A percentile compares a stretch with the other conserved stretches of the same genome.
These are phyloP conservation scores for Cordyceps fumosorosea DNA, from an alignment of 2,329 filamentous ascomycete species.

Conservation along the genomic window DNA sequence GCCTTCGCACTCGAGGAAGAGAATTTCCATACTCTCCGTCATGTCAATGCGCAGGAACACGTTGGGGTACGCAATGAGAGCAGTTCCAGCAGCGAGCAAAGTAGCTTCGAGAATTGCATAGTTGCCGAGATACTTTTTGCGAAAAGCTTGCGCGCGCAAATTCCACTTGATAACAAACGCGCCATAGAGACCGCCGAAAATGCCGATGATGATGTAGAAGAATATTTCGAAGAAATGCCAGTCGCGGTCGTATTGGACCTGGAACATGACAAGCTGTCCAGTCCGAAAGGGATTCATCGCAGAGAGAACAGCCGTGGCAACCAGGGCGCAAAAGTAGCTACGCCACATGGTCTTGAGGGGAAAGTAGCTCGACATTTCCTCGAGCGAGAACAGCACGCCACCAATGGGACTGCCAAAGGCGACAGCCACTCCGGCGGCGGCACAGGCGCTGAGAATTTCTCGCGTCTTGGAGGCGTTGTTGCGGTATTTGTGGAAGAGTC, in stretches of 20 bases:
- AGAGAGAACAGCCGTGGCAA: slow-evolving; percentile 85
- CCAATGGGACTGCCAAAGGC: slow-evolving; percentile 97
- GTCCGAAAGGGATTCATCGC: slow-evolving; percentile 98
- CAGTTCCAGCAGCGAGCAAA: slow-evolving; percentile 73
- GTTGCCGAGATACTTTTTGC: slow-evolving; percentile 81
- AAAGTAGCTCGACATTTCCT: slow-evolving; percentile 97
- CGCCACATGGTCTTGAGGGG: slow-evolving; percentile 96
- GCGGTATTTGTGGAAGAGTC: slow-evolving; percentile 87
- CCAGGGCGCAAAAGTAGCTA: slow-evolving; percentile 94
- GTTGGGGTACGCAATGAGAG: slow-evolving; percentile 93
- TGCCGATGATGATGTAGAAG: slow-evolving; percentile 85
- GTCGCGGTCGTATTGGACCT: slow-evolving; percentile 87
- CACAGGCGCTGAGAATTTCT: slow-evolving; percentile 90
- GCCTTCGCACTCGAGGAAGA: slow-evolving; percentile 90
- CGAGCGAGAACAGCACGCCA: slow-evolving; percentile 90
- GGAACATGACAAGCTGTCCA: slow-evolving; percentile 98
- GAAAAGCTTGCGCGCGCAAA: slow-evolving; percentile 79
- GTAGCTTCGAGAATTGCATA: slow-evolving; percentile 86
- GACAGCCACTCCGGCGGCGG: slow-evolving; percentile 89
- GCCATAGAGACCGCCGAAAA: slow-evolving; percentile 92
- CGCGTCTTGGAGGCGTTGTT: slow-evolving; percentile 89
- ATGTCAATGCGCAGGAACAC: slow-evolving; percentile 94
- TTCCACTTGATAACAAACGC: slow-evolving; percentile 99
- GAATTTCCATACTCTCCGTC: slow-evolving; percentile 98
- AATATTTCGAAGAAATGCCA: slow-evolving; percentile 98